These are phyloP conservation scores for Penicillium glabrum DNA, from an alignment of 2,329 filamentous ascomycete genomes.

Conservation along the genomic window DNA sequence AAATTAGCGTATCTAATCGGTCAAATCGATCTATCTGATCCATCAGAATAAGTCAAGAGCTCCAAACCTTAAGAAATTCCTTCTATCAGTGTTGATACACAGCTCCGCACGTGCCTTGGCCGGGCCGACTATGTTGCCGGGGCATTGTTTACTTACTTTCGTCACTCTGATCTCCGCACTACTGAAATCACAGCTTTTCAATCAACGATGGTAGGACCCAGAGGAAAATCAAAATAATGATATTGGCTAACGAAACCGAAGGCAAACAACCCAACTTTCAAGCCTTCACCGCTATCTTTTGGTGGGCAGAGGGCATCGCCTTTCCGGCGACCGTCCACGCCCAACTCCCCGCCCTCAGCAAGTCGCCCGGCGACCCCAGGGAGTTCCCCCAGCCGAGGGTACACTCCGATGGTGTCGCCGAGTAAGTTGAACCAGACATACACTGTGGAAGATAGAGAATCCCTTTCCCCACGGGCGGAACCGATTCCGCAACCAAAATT, in stretches of 20 bases:
- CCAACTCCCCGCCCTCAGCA: slow-evolving; percentile 62
- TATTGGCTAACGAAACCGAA: slow-evolving; percentile 15
- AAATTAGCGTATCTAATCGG: neutral
- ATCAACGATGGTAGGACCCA: slow-evolving; percentile 22
- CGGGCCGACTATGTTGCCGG: slow-evolving; percentile 24
- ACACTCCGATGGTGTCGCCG: slow-evolving; percentile 46
- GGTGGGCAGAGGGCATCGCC: slow-evolving; percentile 69
- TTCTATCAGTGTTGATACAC: too few species aligned
- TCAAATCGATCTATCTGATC: neutral
- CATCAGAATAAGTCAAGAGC: neutral
- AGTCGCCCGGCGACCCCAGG: slow-evolving; percentile 49
- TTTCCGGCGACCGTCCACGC: slow-evolving; percentile 65
- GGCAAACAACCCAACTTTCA: slow-evolving; percentile 62
- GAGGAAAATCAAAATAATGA: neutral
- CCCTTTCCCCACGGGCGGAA: slow-evolving; percentile 27
- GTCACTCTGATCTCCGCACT: neutral
- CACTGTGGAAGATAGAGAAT: slow-evolving; percentile 44
- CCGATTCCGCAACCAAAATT: slow-evolving; percentile 37
- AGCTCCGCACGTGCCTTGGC: slow-evolving; percentile 13
- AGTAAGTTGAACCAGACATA: slow-evolving; percentile 50
- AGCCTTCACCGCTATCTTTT: slow-evolving; percentile 70
- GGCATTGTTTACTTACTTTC: slow-evolving; percentile 24
- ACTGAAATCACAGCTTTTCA: neutral
- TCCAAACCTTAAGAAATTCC: neutral
- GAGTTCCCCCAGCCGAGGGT: slow-evolving; percentile 43